A percentile compares a stretch with the other conserved stretches of the same genome.
These are phyloP conservation scores for Boletellus ananas DNA, from an alignment of 768 basidiomycete species.

Conservation along the genomic window DNA sequence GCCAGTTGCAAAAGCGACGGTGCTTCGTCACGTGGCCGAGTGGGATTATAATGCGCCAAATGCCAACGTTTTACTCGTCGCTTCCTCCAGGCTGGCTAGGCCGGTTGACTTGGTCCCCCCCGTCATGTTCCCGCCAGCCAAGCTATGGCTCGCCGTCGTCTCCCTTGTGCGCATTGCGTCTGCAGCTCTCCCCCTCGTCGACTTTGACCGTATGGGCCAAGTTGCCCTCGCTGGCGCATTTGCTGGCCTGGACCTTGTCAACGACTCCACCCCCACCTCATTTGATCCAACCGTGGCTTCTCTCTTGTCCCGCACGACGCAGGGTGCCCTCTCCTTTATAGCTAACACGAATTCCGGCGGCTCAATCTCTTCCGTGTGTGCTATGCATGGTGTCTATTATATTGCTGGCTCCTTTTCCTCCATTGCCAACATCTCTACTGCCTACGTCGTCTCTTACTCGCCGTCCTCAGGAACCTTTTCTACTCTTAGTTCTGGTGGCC, in stretches of 20 bases:
- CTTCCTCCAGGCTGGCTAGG: conserved; percentile 6
- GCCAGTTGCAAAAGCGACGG: conserved; percentile 3
- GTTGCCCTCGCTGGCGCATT: conserved; percentile 89
- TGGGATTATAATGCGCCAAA: conserved; percentile 9
- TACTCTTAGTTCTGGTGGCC: conserved; percentile 60
- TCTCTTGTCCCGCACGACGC: conserved; percentile 57
- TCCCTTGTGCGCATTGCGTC: conserved; percentile 15
- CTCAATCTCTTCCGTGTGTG: conserved; percentile 68
- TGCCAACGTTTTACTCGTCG: too few species aligned
- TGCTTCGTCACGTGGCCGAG: conserved; percentile 24
- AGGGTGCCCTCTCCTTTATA: conserved; percentile 65
- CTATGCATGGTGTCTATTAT: conserved; percentile 65
- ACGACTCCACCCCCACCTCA: conserved; percentile 48
- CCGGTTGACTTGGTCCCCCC: background rate
- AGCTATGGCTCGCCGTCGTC: conserved; percentile 21
- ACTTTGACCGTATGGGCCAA: conserved; percentile 83
- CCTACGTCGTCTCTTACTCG: conserved; percentile 77
- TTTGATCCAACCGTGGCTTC: conserved; percentile 74
- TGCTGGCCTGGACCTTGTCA: conserved; percentile 77
- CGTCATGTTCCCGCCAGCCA: conserved; percentile 6
- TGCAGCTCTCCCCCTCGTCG: conserved; percentile 54
- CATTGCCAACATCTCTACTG: conserved; percentile 53
- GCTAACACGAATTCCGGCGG: conserved; percentile 83
- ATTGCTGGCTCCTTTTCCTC: conserved; percentile 82
- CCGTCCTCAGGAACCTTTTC: conserved; percentile 55